Evolutionary conservation across 805 yeast species (phyloP), one percentile per base, ranked within the genome.

Genomic region (Brettanomyces nanus): DNA sequence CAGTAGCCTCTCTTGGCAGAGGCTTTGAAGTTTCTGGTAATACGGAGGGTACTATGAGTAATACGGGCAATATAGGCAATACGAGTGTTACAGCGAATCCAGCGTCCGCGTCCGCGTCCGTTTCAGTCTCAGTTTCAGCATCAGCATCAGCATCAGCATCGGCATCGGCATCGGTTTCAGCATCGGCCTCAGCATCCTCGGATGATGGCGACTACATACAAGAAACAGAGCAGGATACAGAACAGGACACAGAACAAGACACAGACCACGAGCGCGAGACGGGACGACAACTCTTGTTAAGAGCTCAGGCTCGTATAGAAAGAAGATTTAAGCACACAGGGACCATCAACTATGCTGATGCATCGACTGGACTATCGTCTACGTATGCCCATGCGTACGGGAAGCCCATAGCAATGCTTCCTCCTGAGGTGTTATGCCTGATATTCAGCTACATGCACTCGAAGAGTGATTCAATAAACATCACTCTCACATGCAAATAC

Each of bases 401-500:
- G 49, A 28, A 52, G 6, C 68, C 68, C 18, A 62, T 74, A 33
- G 56, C 67, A 15, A 65, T 63, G 34, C 54, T 75, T 35, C 80
- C 80, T 6, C 73, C 80, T 0, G 80, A 75, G 57, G 74, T 83
- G 15, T 56, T 83, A 31, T 69, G 80, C 35, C 68, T 80, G 45
- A 75, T 83, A 2, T 76, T 83, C 42, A 79, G 84, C 37, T 70
- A 78, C 43, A 61, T 82, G 36, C 75, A 69, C 34, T 69, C 80
- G 30, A 75, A 71, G 45, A 53, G 69, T 3, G 87, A 81, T 48
- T 62, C 79, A 42, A 76, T 75, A 20, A 66, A 75, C 11, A 59
- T 81, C 18, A 62, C 85, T 44, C 68, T 85, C 1, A 89, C 85
- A 6, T 87, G 95, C 59, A 77, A 75, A 49, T 72, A 77, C 43